Conservation (phyloP, 129 eudicot species). For the Rutidosis leptorrhynchoides region DNA sequence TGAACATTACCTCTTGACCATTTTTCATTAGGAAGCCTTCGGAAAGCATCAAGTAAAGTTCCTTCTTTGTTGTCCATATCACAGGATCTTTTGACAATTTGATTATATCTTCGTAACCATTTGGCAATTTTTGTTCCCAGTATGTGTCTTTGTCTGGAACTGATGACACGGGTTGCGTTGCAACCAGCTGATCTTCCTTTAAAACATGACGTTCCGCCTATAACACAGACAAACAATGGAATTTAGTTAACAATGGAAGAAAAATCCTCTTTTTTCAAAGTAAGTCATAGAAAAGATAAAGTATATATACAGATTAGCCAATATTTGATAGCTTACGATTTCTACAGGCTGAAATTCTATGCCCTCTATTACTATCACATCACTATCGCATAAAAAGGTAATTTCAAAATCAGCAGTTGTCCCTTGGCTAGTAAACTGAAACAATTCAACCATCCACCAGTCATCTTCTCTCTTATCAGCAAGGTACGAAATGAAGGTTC, state of each 20-base stretch:
- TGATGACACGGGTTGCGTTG: not conserved
- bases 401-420: constrained; percentile 3
- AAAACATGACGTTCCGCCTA: constrained; percentile 4
- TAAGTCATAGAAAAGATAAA: too few relatives aligned
- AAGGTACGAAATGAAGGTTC: not conserved
- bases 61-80: constrained; percentile 27
- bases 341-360: constrained; percentile 19
- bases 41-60: constrained; percentile 15
- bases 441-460: constrained; percentile 7
- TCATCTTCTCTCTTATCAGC: not conserved
- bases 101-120: constrained; percentile 1
- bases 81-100: constrained; percentile 2
- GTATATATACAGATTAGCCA: not conserved
- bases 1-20: constrained; percentile 9
- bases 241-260: not conserved
- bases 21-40: constrained; percentile 9
- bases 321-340: not conserved
- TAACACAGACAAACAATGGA: not conserved
- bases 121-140: constrained; percentile 7
- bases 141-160: constrained; percentile 1
- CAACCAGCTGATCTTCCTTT: not conserved
- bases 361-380: not conserved
- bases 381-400: not conserved
- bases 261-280: not conserved
- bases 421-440: constrained; percentile 4